Evolutionary conservation across 441 rosid species (phyloP).

Genomic region (Dalechampia spathulata): DNA sequence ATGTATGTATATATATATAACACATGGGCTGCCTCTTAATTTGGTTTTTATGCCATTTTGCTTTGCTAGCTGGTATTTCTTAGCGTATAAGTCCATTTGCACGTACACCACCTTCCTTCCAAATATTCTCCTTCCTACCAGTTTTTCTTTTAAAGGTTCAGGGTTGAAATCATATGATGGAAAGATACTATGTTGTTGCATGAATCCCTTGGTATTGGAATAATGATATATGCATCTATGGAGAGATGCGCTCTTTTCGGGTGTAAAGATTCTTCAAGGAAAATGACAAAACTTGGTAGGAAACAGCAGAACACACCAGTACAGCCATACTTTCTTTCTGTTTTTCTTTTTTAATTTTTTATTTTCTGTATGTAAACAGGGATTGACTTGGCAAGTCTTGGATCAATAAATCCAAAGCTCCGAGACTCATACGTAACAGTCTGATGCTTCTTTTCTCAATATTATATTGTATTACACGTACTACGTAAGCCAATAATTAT

Average conservation of each 20-base stretch:
- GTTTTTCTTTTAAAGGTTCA: too few species aligned
- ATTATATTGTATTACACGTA: too few species aligned
- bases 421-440: not conserved
- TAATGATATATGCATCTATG: too few species aligned
- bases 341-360: too few species aligned
- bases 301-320: not conserved
- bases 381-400: not conserved
- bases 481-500: too few species aligned
- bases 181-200: too few species aligned
- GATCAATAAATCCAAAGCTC: not conserved
- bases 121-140: not conserved
- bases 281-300: not conserved
- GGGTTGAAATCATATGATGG: too few species aligned
- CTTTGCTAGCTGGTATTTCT: not conserved
- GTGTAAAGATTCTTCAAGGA: not conserved
- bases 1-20: not conserved
- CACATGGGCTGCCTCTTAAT: slow-evolving; percentile 13
- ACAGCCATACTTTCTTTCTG: not conserved
- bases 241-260: too few species aligned
- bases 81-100: slow-evolving; percentile 11
- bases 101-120: not conserved
- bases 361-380: not conserved
- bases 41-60: not conserved
- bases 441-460: too few species aligned
- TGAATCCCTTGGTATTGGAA: too few species aligned